Percentiles rank a stretch among this genome's conserved stretches.
Evolutionary conservation across 1,139 yeast species (phyloP).

Genomic region (Zygotorulaspora mrakii): DNA sequence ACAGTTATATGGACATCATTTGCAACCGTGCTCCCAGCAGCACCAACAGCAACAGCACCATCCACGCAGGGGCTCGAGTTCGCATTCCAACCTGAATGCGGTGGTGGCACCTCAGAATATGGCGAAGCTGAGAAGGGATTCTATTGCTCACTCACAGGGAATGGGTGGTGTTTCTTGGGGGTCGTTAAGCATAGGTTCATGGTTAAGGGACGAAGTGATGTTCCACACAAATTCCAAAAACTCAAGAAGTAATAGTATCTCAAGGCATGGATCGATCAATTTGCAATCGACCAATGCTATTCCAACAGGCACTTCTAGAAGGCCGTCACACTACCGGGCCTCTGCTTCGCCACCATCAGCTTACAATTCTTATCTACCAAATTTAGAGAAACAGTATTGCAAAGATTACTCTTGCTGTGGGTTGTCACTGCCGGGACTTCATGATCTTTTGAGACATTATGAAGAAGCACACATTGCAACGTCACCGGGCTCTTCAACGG

Average conservation of each 20-base stretch:
- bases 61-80: neutral
- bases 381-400: constrained; percentile 92
- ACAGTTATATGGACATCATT: constrained; percentile 13
- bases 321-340: constrained; percentile 21
- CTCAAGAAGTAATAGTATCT: constrained; percentile 14
- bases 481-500: constrained; percentile 47
- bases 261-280: constrained; percentile 13
- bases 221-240: constrained; percentile 33
- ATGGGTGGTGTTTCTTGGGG: constrained; percentile 99
- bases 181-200: constrained; percentile 86
- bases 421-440: constrained; percentile 82
- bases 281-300: constrained; percentile 4
- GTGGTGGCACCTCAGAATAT: constrained; percentile 32
- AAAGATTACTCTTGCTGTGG: constrained; percentile 97
- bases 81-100: constrained; percentile 6
- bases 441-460: constrained; percentile 87
- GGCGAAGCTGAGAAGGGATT: constrained; percentile 67
- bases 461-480: constrained; percentile 93
- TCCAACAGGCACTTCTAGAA: constrained; percentile 8
- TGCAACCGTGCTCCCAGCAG: constrained; percentile 5
- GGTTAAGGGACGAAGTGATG: constrained; percentile 90
- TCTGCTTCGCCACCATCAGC: constrained; percentile 63
- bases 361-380: constrained; percentile 75
- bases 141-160: constrained; percentile 93
- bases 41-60: constrained; percentile 8